Percentiles rank a stretch among this genome's conserved stretches.
These are phyloP conservation scores for Colletotrichum melonis DNA, from an alignment of 2,329 filamentous ascomycete genomes.

Conservation along the genomic window DNA sequence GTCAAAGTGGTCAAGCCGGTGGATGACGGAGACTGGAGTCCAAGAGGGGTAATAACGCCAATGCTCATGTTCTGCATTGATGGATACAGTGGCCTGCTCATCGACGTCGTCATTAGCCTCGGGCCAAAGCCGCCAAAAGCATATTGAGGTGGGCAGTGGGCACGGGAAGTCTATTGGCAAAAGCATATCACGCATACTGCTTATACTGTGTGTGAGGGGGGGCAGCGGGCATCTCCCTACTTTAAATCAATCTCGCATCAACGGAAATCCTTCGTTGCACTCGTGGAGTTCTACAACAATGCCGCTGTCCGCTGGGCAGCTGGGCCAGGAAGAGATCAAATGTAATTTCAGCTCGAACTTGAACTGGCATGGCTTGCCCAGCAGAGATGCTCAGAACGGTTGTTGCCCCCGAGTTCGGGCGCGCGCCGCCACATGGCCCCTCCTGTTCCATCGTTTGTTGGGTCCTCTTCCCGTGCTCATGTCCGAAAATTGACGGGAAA, in stretches of 20 bases:
- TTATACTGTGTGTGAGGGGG: not conserved
- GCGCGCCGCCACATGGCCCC: constrained; percentile 9
- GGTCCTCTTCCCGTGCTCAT: not conserved
- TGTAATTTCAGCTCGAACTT: not conserved
- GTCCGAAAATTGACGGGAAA: not conserved
- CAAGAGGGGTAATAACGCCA: not conserved
- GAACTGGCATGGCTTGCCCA: not conserved
- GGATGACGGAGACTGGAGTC: not conserved
- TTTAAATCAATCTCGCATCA: constrained; percentile 24
- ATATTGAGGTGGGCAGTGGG: constrained; percentile 6
- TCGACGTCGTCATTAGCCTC: not conserved
- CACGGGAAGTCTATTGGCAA: constrained; percentile 27
- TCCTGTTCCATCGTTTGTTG: not conserved
- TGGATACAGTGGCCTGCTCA: not conserved
- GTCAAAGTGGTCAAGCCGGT: not conserved
- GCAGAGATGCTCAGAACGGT: constrained; percentile 1
- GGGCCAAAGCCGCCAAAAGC: not conserved
- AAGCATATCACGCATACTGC: not conserved
- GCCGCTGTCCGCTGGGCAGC: not conserved
- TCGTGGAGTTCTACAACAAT: not conserved
- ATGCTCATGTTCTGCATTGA: not conserved
- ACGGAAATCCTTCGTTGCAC: not conserved
- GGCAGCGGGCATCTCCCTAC: constrained; percentile 3
- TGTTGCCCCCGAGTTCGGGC: not conserved
- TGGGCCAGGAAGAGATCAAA: constrained; percentile 14